Conservation (phyloP, 1,284 basidiomycete genomes). For the Sporisorium sorghi region DNA sequence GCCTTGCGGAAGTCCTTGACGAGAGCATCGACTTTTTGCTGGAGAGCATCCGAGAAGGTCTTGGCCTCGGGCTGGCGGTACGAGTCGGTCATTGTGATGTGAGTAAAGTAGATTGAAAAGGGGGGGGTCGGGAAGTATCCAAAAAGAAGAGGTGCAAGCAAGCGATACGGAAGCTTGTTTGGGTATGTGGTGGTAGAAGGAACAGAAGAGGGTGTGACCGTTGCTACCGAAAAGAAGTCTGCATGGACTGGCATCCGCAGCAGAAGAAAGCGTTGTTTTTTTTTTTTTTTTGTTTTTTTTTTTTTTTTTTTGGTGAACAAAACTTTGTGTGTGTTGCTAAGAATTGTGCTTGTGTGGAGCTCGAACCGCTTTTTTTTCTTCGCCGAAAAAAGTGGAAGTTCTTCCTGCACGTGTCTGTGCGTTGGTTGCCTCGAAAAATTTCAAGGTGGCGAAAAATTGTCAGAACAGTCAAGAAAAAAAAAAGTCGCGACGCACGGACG, state of each 20-base stretch:
- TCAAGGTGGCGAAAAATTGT: conserved; percentile 11
- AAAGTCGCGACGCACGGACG: neutral
- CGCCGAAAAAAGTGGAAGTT: conserved; percentile 34
- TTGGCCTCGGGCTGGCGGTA: conserved; percentile 50
- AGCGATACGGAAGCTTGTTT: conserved; percentile 1
- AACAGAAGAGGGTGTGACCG: neutral
- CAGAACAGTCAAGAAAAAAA: neutral
- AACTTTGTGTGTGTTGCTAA: neutral
- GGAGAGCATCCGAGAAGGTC: conserved; percentile 44
- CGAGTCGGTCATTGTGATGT: conserved; percentile 33
- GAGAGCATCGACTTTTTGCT: conserved; percentile 53
- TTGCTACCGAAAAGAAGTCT: too few species aligned
- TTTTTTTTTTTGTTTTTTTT: too few species aligned
- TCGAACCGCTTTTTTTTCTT: neutral
- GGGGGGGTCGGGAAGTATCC: neutral
- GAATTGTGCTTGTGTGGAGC: neutral
- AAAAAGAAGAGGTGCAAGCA: neutral
- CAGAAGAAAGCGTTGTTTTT: too few species aligned
- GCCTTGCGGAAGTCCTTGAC: conserved; percentile 57
- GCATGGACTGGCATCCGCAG: too few species aligned
- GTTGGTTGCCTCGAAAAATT: conserved; percentile 1
- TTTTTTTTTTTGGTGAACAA: too few species aligned
- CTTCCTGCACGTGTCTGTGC: conserved; percentile 25
- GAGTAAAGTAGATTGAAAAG: neutral
- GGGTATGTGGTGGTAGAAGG: neutral